Conservation (phyloP, 169 alveolate species). For the Theileria sp. region DNA sequence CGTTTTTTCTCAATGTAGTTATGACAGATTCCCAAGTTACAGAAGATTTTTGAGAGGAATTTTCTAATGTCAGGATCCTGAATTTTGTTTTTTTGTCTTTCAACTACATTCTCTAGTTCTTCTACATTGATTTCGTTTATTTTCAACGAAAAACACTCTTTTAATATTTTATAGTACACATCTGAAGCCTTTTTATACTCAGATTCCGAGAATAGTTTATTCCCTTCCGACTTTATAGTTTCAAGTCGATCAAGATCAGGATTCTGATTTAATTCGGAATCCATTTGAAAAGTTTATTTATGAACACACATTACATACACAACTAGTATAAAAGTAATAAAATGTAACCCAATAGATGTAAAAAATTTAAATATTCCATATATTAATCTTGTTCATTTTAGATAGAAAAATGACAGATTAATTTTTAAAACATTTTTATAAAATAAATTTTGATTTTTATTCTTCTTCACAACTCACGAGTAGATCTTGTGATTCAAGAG, state of each 20-base stretch:
- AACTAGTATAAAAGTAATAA: not conserved
- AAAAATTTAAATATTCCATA: not conserved
- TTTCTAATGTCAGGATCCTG: constrained; percentile 2
- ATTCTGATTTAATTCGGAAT: not conserved
- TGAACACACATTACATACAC: not conserved
- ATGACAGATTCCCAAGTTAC: constrained; percentile 51
- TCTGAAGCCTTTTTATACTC: constrained; percentile 26
- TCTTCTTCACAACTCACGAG: not conserved
- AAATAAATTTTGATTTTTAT: too few species aligned
- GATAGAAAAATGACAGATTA: not conserved
- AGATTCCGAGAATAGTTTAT: constrained; percentile 17
- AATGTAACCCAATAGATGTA: not conserved
- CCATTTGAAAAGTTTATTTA: not conserved
- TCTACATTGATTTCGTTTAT: not conserved
- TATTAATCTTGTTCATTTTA: not conserved
- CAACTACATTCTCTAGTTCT: not conserved
- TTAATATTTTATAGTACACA: constrained; percentile 28
- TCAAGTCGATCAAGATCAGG: not conserved
- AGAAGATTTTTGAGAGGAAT: constrained; percentile 39
- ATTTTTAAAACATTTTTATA: too few species aligned
- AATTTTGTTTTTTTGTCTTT: not conserved
- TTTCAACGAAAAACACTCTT: constrained; percentile 11
- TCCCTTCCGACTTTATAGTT: constrained; percentile 23
- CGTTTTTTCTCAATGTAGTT: constrained; percentile 5
- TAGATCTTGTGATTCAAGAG: not conserved